A percentile compares a stretch with the other conserved stretches of the same genome.
Conservation (phyloP, 208 protist species). For the Trypanosomatidae sp. region DNA sequence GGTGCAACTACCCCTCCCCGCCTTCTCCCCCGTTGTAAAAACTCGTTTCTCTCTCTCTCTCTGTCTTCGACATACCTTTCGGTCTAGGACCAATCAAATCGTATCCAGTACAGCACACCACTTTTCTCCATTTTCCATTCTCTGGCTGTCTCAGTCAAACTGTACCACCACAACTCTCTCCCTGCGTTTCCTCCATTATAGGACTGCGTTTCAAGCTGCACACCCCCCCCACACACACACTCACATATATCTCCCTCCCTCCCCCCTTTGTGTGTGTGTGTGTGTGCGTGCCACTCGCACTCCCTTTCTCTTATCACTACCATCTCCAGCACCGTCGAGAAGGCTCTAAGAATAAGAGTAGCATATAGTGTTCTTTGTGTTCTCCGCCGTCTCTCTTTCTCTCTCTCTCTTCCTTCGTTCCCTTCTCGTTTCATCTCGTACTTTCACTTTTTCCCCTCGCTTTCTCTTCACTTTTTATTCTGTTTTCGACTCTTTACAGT, state of each 20-base stretch:
- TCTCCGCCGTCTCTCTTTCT: background rate
- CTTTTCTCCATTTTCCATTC: background rate
- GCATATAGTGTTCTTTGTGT: background rate
- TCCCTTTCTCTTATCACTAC: background rate
- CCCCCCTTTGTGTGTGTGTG: background rate
- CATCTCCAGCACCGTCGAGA: background rate
- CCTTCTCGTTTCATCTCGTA: too few relatives aligned
- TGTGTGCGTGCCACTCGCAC: background rate
- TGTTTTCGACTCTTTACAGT: background rate
- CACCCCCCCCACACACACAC: background rate
- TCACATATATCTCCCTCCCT: background rate
- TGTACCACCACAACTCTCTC: background rate
- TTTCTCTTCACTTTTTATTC: background rate
- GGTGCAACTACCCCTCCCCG: background rate
- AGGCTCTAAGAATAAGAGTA: background rate
- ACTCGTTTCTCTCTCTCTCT: background rate
- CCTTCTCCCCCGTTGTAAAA: background rate
- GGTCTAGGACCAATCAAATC: conserved; percentile 1
- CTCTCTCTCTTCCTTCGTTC: background rate
- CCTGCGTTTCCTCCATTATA: background rate
- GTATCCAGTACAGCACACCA: background rate
- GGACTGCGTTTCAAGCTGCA: background rate
- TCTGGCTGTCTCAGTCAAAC: background rate
- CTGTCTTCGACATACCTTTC: background rate
- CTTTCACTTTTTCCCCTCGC: background rate